Percentiles rank a stretch among this genome's conserved stretches.
Conservation (phyloP, 1,284 basidiomycete species). For the Dichomitus squalens region DNA sequence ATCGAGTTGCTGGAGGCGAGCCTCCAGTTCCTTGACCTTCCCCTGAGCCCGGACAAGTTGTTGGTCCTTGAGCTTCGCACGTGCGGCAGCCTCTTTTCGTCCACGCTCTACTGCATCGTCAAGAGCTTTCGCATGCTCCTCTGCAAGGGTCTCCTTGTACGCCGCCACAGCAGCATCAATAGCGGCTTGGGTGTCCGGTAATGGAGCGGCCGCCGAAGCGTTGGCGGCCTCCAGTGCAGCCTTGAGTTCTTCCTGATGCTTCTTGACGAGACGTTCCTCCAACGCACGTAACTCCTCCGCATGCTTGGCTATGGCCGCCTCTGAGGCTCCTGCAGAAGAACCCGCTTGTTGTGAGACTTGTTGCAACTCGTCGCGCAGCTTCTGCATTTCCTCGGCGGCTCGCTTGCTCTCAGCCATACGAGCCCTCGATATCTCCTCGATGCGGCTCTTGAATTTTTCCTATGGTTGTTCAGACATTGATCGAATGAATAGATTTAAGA, state of each 20-base stretch:
- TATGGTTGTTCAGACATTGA: slow-evolving; percentile 20
- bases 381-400: slow-evolving; percentile 55
- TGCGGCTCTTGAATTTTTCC: slow-evolving; percentile 48
- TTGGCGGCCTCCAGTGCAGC: slow-evolving; percentile 45
- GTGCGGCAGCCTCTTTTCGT: slow-evolving; percentile 59
- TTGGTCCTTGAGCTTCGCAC: slow-evolving; percentile 68
- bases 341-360: slow-evolving; percentile 30
- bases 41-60: slow-evolving; percentile 60
- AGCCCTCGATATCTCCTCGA: slow-evolving; percentile 40
- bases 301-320: slow-evolving; percentile 52
- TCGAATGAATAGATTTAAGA: neutral
- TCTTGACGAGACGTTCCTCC: slow-evolving; percentile 50
- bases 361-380: slow-evolving; percentile 50
- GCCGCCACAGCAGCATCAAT: slow-evolving; percentile 53
- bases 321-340: slow-evolving; percentile 30
- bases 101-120: slow-evolving; percentile 67
- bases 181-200: slow-evolving; percentile 43
- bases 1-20: slow-evolving; percentile 57
- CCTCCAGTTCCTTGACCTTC: slow-evolving; percentile 67
- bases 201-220: slow-evolving; percentile 20
- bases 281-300: slow-evolving; percentile 59
- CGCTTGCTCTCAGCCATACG: slow-evolving; percentile 43
- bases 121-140: slow-evolving; percentile 56
- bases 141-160: slow-evolving; percentile 48
- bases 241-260: slow-evolving; percentile 60